These are phyloP conservation scores for Cornus kousa DNA, from an alignment of 148 eudicot genomes.

Conservation along the genomic window DNA sequence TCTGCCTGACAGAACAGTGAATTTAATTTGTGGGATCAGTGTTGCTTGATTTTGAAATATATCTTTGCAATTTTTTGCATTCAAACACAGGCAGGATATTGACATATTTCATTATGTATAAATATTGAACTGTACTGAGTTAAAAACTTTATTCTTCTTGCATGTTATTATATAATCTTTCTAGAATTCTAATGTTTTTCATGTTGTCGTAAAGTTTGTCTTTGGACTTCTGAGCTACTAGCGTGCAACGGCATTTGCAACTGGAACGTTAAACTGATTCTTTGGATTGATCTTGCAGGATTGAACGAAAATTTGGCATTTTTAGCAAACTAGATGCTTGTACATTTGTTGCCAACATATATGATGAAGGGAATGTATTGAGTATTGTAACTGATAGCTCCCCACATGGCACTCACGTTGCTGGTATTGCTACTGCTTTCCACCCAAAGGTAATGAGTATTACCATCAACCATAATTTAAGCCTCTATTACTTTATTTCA, in stretches of 20 bases:
- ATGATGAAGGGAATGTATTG: conserved; percentile 82
- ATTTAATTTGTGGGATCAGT: too few species aligned
- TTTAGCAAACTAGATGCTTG: conserved; percentile 97
- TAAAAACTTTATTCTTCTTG: too few species aligned
- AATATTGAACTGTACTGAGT: not conserved
- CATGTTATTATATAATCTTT: not conserved
- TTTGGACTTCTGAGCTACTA: not conserved
- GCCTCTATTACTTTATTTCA: not conserved
- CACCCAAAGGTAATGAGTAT: conserved; percentile 67
- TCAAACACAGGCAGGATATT: too few species aligned
- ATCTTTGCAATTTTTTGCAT: too few species aligned
- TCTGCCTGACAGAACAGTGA: too few species aligned
- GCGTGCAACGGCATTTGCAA: not conserved
- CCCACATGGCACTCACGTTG: conserved; percentile 98
- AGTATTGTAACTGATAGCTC: conserved; percentile 96
- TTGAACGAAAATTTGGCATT: conserved; percentile 79
- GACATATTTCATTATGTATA: too few species aligned
- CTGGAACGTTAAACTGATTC: not conserved
- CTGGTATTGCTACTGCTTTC: conserved; percentile 94
- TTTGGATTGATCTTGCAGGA: conserved; percentile 42
- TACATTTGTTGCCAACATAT: conserved; percentile 78
- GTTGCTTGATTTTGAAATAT: too few species aligned
- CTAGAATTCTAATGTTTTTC: not conserved
- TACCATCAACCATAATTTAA: not conserved
- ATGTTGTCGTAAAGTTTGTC: not conserved